Base-by-base conservation (phyloP, 2,329 filamentous ascomycete genomes). In the Myriangium duriaei region DNA sequence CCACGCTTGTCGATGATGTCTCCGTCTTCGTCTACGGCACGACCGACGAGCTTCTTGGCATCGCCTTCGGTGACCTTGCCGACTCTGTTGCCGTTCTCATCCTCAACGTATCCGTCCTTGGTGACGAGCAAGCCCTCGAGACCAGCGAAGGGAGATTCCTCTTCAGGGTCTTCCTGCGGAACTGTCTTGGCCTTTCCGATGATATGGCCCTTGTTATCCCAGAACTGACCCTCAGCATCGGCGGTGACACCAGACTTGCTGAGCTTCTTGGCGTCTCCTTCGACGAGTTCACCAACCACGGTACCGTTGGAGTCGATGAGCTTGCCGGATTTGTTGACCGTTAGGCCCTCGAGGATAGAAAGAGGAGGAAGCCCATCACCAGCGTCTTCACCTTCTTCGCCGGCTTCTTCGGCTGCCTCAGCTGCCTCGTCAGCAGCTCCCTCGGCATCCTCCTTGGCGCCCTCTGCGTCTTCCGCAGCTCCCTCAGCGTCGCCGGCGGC, bases 1-100 rank as follows among this genome's bases (percentile, higher is more conserved):
- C 67, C 67, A 53, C 67, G 67, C 61, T 69, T 69, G 51, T 69
- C 65, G 32, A 69, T 54, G 45, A 70, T 67, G 39, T 69, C 66
- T 40, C 66, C 67, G 41, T 70, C 66, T 43, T 69, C 65, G 34
- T 69, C 65, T 12, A 69, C 66, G 24, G 57, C 49, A 42, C 65
- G 64, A 31, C 65, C 66, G 40, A 68, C 54, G 12, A 69, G 60
- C 55, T 67, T 68, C 59, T 67, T 67, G 4, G 63, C 50, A 39
- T 69, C 65, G 19, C 66, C 66, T 42, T 69, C 66, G 30, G 61
- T 60, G 34, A 69, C 60, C 40, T 61, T 49, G 32, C 65, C 66
- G 37, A 68, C 65, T 17, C 57, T 61, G 55, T 68, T 67, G 47
- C 61, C 64, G 45, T 68, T 65, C 53, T 63, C 63, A 36, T 68